Conservation (phyloP, 2,329 filamentous ascomycete species). For the Aspergillus felis region DNA sequence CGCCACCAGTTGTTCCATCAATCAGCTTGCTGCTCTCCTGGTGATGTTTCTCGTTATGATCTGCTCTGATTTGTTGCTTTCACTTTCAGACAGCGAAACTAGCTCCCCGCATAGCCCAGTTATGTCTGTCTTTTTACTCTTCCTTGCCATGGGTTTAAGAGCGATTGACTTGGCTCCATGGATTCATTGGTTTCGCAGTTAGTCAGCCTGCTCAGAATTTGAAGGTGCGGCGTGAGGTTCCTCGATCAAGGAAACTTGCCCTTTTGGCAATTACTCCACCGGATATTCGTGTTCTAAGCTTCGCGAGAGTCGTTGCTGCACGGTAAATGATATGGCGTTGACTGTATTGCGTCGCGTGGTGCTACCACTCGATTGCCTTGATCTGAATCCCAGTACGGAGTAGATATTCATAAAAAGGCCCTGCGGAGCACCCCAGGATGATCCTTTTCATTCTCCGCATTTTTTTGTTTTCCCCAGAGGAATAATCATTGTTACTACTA, state of each 20-base stretch:
- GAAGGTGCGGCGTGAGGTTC: neutral
- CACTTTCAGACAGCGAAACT: neutral
- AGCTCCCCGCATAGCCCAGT: constrained; percentile 12
- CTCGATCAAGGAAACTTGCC: neutral
- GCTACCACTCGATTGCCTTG: constrained; percentile 10
- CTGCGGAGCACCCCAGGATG: constrained; percentile 11
- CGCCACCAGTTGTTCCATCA: constrained; percentile 20
- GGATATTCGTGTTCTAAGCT: neutral
- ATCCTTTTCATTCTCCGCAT: constrained; percentile 13
- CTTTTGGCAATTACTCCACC: neutral
- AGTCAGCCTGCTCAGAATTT: neutral
- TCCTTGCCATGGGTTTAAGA: neutral
- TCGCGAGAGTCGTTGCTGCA: neutral
- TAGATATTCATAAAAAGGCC: constrained; percentile 17
- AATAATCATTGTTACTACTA: neutral
- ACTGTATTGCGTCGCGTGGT: neutral
- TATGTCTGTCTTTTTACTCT: constrained; percentile 3
- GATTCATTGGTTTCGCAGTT: neutral
- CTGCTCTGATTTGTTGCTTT: neutral
- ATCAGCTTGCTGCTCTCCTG: constrained; percentile 12
- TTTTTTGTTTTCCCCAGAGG: constrained; percentile 11
- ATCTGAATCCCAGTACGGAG: constrained; percentile 13
- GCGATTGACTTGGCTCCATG: neutral
- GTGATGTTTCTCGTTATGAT: constrained; percentile 2
- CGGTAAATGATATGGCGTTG: neutral